phyloP scores from a whole-genome alignment of 495 filamentous ascomycete species.

The Penicillium egyptiacum region DNA sequence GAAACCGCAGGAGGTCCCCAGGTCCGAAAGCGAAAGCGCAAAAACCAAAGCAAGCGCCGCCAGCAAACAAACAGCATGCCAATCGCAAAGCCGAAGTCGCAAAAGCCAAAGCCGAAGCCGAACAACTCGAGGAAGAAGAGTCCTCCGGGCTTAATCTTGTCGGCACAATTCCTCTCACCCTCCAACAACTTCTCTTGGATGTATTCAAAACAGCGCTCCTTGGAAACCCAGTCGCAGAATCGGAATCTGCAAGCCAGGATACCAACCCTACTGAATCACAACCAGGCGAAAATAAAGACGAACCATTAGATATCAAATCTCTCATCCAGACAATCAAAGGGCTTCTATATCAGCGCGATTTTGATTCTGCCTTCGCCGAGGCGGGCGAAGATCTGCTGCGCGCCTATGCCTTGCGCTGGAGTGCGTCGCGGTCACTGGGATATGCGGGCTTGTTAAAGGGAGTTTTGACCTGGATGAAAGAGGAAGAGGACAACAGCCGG shows the following conservation, averaged over 20 bases:
- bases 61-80: slow-evolving; percentile 21
- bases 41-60: slow-evolving; percentile 6
- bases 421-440: slow-evolving; percentile 74
- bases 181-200: slow-evolving; percentile 76
- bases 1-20: slow-evolving; percentile 11
- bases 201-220: slow-evolving; percentile 68
- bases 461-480: slow-evolving; percentile 34
- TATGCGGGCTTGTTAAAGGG: slow-evolving; percentile 67
- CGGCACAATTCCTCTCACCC: slow-evolving; percentile 41
- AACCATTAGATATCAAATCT: slow-evolving; percentile 43
- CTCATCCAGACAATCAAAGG: slow-evolving; percentile 78
- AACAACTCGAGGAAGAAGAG: slow-evolving; percentile 8
- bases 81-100: slow-evolving; percentile 16
- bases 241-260: slow-evolving; percentile 14
- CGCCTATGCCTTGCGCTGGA: slow-evolving; percentile 87
- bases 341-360: slow-evolving; percentile 82
- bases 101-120: slow-evolving; percentile 14
- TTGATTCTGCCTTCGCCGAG: slow-evolving; percentile 68
- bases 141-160: slow-evolving; percentile 28
- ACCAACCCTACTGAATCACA: slow-evolving; percentile 5
- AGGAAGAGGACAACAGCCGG: slow-evolving; percentile 1
- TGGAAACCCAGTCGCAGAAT: slow-evolving; percentile 2
- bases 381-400: slow-evolving; percentile 62
- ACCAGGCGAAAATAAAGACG: slow-evolving; percentile 14
- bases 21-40: slow-evolving; percentile 4